These are phyloP conservation scores for Solanum stenotomum DNA, from an alignment of 257 asterid species.

Conservation along the genomic window DNA sequence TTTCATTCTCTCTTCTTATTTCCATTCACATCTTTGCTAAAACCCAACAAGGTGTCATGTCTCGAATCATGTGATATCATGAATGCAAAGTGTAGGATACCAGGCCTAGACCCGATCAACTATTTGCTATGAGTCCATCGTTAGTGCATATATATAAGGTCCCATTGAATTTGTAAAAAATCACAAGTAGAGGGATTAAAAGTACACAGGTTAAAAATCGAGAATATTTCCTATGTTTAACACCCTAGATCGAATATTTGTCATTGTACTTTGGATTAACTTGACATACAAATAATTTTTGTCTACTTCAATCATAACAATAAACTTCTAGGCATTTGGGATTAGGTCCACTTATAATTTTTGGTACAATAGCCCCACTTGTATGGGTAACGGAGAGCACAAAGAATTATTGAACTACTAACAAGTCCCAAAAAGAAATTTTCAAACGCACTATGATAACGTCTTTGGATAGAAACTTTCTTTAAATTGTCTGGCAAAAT, in stretches of 20 bases:
- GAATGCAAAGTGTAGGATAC: neutral
- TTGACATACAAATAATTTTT: neutral
- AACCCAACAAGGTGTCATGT: neutral
- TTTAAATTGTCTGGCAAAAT: neutral
- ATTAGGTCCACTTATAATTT: neutral
- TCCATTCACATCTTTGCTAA: no score
- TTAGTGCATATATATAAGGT: neutral
- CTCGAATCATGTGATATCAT: neutral
- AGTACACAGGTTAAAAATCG: neutral
- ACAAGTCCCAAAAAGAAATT: neutral
- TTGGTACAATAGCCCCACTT: neutral
- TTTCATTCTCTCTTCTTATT: no score
- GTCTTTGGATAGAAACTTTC: neutral
- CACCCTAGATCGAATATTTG: neutral
- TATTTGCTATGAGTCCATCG: neutral
- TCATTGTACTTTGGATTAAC: neutral
- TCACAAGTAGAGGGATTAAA: neutral
- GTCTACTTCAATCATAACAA: neutral
- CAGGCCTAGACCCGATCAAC: neutral
- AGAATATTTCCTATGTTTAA: neutral
- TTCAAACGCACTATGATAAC: neutral
- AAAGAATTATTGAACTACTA: neutral
- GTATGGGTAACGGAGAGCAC: neutral
- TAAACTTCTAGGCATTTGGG: neutral
- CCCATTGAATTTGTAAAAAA: neutral